Percentiles rank a stretch among this genome's conserved stretches.
Evolutionary conservation across 495 filamentous ascomycete species (phyloP).

Genomic region (Lophiostoma macrostomum): DNA sequence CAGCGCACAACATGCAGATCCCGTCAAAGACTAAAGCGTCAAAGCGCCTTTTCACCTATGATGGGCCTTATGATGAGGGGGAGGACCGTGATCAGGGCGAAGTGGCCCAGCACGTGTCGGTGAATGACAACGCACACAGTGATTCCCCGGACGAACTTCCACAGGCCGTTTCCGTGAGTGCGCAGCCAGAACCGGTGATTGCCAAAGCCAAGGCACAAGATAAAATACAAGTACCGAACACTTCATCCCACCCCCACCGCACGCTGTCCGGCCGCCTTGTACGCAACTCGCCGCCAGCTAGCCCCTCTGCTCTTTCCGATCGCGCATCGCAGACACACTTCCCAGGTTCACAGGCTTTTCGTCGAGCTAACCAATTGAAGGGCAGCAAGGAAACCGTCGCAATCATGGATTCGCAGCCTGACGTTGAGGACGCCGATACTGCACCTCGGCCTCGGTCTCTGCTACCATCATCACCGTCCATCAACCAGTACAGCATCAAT

Average conservation of each 20-base stretch:
- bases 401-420: constrained; percentile 41
- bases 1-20: constrained; percentile 1
- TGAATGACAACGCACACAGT: not conserved
- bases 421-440: not conserved
- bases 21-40: not conserved
- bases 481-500: constrained; percentile 30
- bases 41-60: not conserved
- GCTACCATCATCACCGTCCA: constrained; percentile 25
- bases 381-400: constrained; percentile 33
- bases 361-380: constrained; percentile 4
- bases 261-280: constrained; percentile 14
- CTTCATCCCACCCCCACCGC: constrained; percentile 25
- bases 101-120: constrained; percentile 22
- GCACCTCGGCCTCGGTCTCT: constrained; percentile 6
- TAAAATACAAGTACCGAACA: constrained; percentile 30
- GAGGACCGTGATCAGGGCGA: constrained; percentile 35
- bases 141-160: constrained; percentile 25
- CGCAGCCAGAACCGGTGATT: not conserved
- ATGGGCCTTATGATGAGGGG: constrained; percentile 11
- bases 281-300: constrained; percentile 8
- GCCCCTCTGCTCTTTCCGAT: constrained; percentile 12
- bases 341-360: not conserved
- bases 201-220: not conserved
- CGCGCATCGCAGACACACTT: constrained; percentile 2
- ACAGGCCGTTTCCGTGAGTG: constrained; percentile 7